Percentiles rank a stretch among this genome's conserved stretches.
phyloP scores from a whole-genome alignment of 1,284 basidiomycete genomes.

The Anthracocystis walkeri region DNA sequence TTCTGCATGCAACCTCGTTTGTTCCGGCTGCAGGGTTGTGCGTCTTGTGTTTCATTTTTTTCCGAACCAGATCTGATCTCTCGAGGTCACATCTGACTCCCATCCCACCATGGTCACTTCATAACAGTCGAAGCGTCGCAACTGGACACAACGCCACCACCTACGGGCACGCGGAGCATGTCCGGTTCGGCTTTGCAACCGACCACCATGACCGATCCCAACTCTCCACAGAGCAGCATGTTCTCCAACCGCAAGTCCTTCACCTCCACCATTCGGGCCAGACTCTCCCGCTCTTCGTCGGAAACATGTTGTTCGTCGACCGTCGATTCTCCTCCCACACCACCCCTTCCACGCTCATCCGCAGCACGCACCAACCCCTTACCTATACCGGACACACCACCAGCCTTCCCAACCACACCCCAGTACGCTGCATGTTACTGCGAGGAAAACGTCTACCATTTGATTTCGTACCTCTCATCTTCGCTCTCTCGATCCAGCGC shows the following conservation, averaged over 20 bases:
- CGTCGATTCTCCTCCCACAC: background rate
- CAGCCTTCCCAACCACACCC: conserved; percentile 11
- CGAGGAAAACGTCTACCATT: conserved; percentile 58
- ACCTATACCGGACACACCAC: conserved; percentile 12
- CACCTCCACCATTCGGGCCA: background rate
- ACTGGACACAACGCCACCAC: no score
- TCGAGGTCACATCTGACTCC: no score
- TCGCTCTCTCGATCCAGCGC: conserved; percentile 10
- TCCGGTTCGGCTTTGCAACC: background rate
- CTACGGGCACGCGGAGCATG: no score
- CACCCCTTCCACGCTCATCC: background rate
- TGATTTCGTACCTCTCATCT: conserved; percentile 19
- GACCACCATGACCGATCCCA: conserved; percentile 4
- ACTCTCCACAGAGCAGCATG: background rate
- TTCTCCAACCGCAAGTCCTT: conserved; percentile 13
- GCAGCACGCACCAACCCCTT: background rate
- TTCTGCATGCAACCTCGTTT: conserved; percentile 4
- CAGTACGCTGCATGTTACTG: conserved; percentile 53
- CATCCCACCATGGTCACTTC: background rate
- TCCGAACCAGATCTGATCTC: no score
- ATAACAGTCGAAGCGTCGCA: no score
- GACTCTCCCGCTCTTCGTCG: conserved; percentile 1
- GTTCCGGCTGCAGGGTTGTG: no score
- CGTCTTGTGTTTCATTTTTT: background rate
- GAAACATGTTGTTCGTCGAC: background rate